Base-by-base conservation (phyloP, 192 early-diverging fungal genomes). In the Lobosporangium transversale region DNA sequence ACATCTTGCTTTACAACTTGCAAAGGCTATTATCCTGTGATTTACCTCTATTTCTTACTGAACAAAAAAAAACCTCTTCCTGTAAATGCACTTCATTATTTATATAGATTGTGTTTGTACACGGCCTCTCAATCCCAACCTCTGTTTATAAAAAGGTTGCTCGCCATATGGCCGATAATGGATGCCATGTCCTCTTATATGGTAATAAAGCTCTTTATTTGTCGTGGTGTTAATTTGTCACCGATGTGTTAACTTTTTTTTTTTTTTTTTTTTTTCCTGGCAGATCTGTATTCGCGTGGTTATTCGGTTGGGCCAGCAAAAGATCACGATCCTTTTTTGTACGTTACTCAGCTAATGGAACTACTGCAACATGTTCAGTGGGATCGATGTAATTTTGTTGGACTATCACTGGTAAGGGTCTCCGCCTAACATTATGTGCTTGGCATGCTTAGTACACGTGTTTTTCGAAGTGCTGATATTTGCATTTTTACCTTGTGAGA, bases 201-300 rank as follows among this genome's bases (percentile, higher is more conserved):
- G 73, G 73, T 76, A 53, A 11, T 15, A 23, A 18, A 11, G 10
- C 36, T 18, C 4, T 3, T 30, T 2, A 47, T 45, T 30, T 4
- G 10, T 21, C 27, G 23, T 53, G 17, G 18, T 12, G 31, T 11
- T 21, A 49, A 31, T 10, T 24, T 11, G 1, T 45, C 9, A 42
- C 9, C 9, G 10, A 42, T 12, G 17, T 42, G 17, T 47, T 30
- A 51, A 40, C n/a, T n/a, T 40, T n/a, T n/a, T n/a, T n/a, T n/a
- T n/a, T n/a, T n/a, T n/a, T n/a, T 18, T 17, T 23, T 18, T 20
- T 33, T 4, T 15, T 5, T 11, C 24, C 11, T 17, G 15, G 4
- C 58, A 78, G 76, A 79, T 48, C 56, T 79, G 6, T 79, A 69
- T 47, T 68, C 66, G 1, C 54, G 76, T 9, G 76, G 76, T 2